Evolutionary conservation across 169 alveolate species (phyloP), one percentile per base, ranked within the genome.

Genomic region (Plasmodium knowlesi): DNA sequence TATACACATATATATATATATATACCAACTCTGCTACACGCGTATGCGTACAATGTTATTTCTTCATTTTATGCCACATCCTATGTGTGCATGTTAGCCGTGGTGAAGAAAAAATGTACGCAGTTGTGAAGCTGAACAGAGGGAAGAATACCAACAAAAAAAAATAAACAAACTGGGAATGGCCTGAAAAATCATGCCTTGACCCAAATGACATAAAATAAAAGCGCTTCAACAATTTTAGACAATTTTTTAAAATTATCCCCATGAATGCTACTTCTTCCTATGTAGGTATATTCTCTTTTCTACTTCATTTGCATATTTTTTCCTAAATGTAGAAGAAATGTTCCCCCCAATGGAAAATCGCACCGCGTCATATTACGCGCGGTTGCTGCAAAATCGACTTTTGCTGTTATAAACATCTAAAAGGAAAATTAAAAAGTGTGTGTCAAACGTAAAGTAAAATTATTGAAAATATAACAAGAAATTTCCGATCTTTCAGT

Each of bases 61-160:
- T 22, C 76, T 61, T 61, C 12, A 61, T 25, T 61, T n/a, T 61
- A 61, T 61, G 37, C 28, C 76, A 5, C 16, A 4, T 19, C 76
- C n/a, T 61, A 61, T 25, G 76, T 61, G 76, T 25, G 76, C 76
- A 61, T 10, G 34, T 67, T 67, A 67, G 0, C 41, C 28, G 41
- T 67, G 76, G 37, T 67, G 76, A 67, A 67, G 76, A 25, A 67
- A 67, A 67, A 67, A 19, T 67, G 41, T 67, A 67, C 76, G n/a
- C 3, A 67, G 76, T 67, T 67, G 76, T 67, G 0, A 12, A 25
- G n/a, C 28, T 67, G 14, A 67, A 25, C n/a, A 67, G 37, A 25
- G 41, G 37, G 28, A 19, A 28, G 76, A 67, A 67, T 28, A 67
- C 14, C 76, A 67, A 39, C 37, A 32, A 67, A 67, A 32, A 32